Conservation (phyloP, 1,284 basidiomycete genomes). For the Meripilus lineatus region DNA sequence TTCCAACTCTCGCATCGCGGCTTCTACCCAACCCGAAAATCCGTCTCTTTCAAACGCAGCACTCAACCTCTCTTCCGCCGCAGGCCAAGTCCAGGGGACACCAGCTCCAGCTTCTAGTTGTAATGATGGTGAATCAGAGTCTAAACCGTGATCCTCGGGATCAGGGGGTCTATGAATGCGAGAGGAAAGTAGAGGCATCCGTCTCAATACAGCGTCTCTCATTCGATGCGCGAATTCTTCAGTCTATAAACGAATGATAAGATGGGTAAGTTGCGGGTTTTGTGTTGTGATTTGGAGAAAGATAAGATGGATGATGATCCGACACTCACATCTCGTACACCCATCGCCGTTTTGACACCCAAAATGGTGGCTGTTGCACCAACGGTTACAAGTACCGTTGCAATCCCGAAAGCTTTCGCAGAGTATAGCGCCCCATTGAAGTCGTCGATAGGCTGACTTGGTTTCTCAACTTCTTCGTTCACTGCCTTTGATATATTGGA, state of each 20-base stretch:
- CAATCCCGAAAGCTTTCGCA: constrained; percentile 41
- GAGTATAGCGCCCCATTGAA: constrained; percentile 39
- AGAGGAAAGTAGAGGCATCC: constrained; percentile 44
- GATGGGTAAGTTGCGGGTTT: not conserved
- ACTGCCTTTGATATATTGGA: not conserved
- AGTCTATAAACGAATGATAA: constrained; percentile 31
- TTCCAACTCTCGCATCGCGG: constrained; percentile 47
- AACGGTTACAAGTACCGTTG: constrained; percentile 35
- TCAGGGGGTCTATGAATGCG: constrained; percentile 44
- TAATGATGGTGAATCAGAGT: not conserved
- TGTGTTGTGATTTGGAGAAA: not conserved
- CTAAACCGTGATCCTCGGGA: constrained; percentile 26
- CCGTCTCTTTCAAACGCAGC: constrained; percentile 54
- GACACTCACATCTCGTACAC: constrained; percentile 36
- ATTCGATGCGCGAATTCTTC: constrained; percentile 51
- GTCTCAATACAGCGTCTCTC: constrained; percentile 37
- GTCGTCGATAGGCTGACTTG: too few relatives aligned
- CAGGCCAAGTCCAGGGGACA: constrained; percentile 50
- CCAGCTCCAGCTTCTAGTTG: constrained; percentile 8
- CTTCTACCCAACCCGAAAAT: constrained; percentile 45
- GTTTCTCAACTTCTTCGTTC: not conserved
- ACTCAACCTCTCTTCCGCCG: constrained; percentile 44
- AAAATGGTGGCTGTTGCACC: constrained; percentile 30
- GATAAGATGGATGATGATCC: not conserved
- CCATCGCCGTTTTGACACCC: constrained; percentile 35